These are phyloP conservation scores for Glycine tomentella DNA, from an alignment of 306 rosid genomes.

Conservation along the genomic window DNA sequence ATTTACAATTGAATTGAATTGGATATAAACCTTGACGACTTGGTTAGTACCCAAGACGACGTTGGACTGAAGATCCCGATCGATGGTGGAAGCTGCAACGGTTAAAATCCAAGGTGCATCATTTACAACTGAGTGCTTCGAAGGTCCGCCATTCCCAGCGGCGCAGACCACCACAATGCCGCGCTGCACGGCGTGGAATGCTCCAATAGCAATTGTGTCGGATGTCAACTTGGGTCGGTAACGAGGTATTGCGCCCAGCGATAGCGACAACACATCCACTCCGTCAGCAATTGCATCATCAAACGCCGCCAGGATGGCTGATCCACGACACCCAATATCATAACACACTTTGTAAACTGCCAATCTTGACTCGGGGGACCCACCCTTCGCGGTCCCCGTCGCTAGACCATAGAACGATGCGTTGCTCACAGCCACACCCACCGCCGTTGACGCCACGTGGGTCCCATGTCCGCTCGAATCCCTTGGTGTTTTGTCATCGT, in stretches of 20 bases:
- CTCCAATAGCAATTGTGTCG: conserved; percentile 75
- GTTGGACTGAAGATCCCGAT: conserved; percentile 68
- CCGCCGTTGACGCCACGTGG: too few relatives aligned
- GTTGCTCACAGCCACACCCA: too few relatives aligned
- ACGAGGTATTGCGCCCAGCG: conserved; percentile 52
- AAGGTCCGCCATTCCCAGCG: conserved; percentile 75
- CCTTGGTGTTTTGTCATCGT: too few relatives aligned
- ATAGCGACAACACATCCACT: conserved; percentile 59
- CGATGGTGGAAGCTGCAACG: conserved; percentile 82
- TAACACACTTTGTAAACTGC: too few relatives aligned
- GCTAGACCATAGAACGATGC: too few relatives aligned
- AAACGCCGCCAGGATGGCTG: too few relatives aligned
- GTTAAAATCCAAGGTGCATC: conserved; percentile 87
- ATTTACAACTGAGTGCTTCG: conserved; percentile 48
- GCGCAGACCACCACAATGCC: conserved; percentile 79
- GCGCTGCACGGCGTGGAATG: conserved; percentile 78
- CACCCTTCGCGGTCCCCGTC: too few relatives aligned
- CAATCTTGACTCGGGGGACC: too few relatives aligned
- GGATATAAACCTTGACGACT: conserved; percentile 21
- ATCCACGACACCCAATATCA: too few relatives aligned
- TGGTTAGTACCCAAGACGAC: conserved; percentile 60
- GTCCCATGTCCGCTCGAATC: too few relatives aligned
- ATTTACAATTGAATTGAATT: too few relatives aligned
- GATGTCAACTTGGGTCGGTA: conserved; percentile 4
- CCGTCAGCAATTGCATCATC: too few relatives aligned